Conservation (phyloP, 768 basidiomycete genomes). For the Termitomyces sp. region DNA sequence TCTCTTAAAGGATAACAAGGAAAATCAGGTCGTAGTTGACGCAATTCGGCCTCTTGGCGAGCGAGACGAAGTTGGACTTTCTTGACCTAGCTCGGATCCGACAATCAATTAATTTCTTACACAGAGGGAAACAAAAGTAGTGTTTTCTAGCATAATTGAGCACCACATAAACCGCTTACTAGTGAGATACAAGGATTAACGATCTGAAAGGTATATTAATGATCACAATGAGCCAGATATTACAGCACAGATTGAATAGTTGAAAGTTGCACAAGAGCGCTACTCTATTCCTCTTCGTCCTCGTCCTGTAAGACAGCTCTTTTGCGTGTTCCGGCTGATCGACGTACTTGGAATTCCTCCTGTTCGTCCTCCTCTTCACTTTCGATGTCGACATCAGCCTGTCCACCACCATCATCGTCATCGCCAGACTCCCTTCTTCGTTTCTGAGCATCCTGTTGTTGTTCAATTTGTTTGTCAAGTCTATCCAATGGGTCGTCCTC, state of each 20-base stretch:
- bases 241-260: neutral
- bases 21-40: conserved; percentile 77
- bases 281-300: conserved; percentile 43
- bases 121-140: neutral
- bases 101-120: neutral
- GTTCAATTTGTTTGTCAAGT: conserved; percentile 64
- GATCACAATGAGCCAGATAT: neutral
- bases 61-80: conserved; percentile 51
- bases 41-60: conserved; percentile 58
- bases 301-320: conserved; percentile 59
- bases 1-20: conserved; percentile 66
- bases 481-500: conserved; percentile 57
- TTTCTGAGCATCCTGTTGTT: conserved; percentile 50
- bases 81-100: neutral
- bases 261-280: neutral
- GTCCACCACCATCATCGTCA: conserved; percentile 23
- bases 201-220: neutral
- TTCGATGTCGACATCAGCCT: conserved; percentile 22
- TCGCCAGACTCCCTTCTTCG: conserved; percentile 28
- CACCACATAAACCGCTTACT: neutral
- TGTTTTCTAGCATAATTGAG: no score
- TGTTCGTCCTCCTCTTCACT: conserved; percentile 46
- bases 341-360: conserved; percentile 63
- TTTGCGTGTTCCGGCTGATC: conserved; percentile 48
- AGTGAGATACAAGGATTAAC: neutral